Base-by-base conservation (phyloP, 2,329 filamentous ascomycete genomes). In the Biscogniauxia marginata region DNA sequence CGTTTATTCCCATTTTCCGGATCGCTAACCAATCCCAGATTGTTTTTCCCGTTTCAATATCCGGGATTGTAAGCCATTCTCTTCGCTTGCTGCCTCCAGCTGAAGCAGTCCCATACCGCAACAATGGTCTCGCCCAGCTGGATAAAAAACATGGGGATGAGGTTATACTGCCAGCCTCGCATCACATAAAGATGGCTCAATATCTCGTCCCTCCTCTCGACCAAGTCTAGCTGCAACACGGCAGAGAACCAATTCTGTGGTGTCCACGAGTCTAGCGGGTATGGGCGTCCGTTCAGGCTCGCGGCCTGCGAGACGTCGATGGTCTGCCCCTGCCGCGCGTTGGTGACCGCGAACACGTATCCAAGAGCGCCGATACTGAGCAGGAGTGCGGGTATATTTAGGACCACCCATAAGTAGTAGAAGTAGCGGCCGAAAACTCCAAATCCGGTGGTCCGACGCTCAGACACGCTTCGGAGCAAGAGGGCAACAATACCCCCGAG, bases 241-340 rank as follows among this genome's bases (percentile, higher is more conserved):
- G 71, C 72, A 3, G 63, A 54, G 54, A 74, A 73, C 74, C 75
- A 77, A 57, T 66, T 72, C 59, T 75, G 72, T 18, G 75, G 74
- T 18, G 74, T 73, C 75, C 75, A 77, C 7, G 55, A 44, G 45
- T 64, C 60, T 7, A 66, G 50, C 1, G 67, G 64, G 49, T 77
- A 77, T 3, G 64, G 59, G n/a, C 20, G 9, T 16, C 65, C 61
- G n/a, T 64, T 46, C 13, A 67, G 50, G 1, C 46, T 20, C 11
- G 52, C 47, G 0, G 70, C 73, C 2, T 68, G 34, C 1, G 52
- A 20, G 16, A 64, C 52, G 55, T 73, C 64, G 50, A 76, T 74
- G 18, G 24, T 56, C 62, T 75, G 73, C 1, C 65, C 65, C 0
- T 53, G 24, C 50, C 69, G 70, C 19, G 53, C 53, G 24, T 63